Base-by-base conservation (phyloP, 176 grass and related monocot species). In the Paspalum notatum region DNA sequence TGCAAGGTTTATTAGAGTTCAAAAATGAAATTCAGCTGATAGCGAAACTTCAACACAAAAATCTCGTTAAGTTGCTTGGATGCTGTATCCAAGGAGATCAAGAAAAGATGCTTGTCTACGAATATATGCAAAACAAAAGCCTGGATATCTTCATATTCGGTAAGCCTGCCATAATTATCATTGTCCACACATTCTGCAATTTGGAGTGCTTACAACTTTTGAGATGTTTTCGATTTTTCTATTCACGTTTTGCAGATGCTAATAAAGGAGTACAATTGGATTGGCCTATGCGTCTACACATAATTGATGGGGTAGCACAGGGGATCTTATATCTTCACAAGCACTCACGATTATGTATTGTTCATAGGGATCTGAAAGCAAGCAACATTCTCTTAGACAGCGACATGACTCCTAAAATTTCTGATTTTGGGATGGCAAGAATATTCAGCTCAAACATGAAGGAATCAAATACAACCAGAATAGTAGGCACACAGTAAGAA, bases 61-160 rank as follows among this genome's bases (percentile, higher is more conserved):
- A 91, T 82, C 82, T 91, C 7, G 77, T 88, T 6, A 87, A 71
- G 62, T 61, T 91, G 61, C 50, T 91, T 49, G 89, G 89, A 4
- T 85, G 78, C 24, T 91, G 85, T 57, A 79, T 75, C 42, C 59
- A 85, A 76, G 85, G 73, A 68, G 76, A 81, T 40, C 77, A 49
- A 69, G 88, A 90, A 84, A 93, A 90, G 62, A 75, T 90, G 69
- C 76, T 93, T 75, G 89, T 94, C 70, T 95, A 95, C 26, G 90
- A 95, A 82, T 90, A 87, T 45, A 67, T 96, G 80, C 79, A 86
- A 71, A 92, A 97, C 62, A 93, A 85, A 93, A 97, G 93, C 88
- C 74, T 97, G 25, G 93, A 97, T 50, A 76, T 45, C 49, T 66
- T 88, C 83, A 65, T 97, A 78, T 97, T 90, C 38, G 87, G 84